Evolutionary conservation across 306 rosid species (phyloP).

Genomic region (Vachellia pachyceras): DNA sequence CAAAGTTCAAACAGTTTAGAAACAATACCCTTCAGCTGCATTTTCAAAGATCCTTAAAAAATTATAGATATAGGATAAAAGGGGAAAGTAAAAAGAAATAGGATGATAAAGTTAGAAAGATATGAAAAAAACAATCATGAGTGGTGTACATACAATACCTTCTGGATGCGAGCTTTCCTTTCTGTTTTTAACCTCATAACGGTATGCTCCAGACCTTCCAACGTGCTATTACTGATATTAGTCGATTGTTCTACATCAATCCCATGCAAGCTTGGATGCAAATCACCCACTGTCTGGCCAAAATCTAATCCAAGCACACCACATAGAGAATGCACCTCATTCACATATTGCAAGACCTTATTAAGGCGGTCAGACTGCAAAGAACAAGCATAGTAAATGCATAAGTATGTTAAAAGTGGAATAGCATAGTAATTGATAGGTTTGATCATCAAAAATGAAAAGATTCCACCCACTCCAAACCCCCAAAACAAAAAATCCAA

Average conservation of each 20-base stretch:
- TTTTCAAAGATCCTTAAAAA: conserved; percentile 27
- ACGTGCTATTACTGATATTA: conserved; percentile 82
- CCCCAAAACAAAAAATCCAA: no score
- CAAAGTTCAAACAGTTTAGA: conserved; percentile 79
- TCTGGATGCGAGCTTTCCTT: conserved; percentile 72
- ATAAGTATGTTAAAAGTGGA: conserved; percentile 16
- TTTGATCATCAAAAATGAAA: no score
- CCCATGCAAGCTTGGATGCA: conserved; percentile 90
- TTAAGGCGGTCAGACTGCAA: conserved; percentile 90
- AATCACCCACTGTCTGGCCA: conserved; percentile 79
- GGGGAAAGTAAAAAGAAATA: not conserved
- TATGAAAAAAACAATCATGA: not conserved
- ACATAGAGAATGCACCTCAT: conserved; percentile 90
- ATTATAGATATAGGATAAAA: conserved; percentile 7
- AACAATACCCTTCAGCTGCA: conserved; percentile 84
- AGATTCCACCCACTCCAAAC: no score
- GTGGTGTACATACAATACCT: conserved; percentile 52
- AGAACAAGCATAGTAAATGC: conserved; percentile 27
- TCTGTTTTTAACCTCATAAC: conserved; percentile 73
- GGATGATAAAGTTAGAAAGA: not conserved
- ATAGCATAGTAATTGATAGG: conserved; percentile 8
- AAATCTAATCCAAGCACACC: conserved; percentile 90
- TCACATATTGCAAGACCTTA: conserved; percentile 83
- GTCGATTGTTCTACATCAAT: conserved; percentile 75
- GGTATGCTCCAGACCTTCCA: conserved; percentile 87